Conservation (phyloP, 495 filamentous ascomycete genomes). For the Penicillium malachiteum region DNA sequence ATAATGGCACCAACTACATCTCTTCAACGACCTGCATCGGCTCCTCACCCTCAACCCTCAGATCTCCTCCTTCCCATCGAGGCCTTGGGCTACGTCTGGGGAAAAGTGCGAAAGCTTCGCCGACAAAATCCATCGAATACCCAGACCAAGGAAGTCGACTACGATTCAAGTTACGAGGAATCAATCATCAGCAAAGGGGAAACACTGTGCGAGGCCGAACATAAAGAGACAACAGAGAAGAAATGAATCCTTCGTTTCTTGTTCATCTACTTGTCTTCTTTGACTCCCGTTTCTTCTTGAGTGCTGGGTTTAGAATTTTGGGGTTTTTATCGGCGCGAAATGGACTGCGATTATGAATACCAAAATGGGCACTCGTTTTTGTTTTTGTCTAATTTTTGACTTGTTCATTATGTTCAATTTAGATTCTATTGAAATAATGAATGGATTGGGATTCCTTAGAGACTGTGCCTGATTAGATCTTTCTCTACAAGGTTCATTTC, state of each 20-base stretch:
- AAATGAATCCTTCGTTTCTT: neutral
- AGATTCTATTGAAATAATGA: too few species aligned
- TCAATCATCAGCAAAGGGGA: neutral
- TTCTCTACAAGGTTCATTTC: too few species aligned
- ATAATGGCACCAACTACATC: neutral
- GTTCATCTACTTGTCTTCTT: neutral
- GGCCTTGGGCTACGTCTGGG: neutral
- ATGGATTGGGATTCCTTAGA: too few species aligned
- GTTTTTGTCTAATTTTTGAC: too few species aligned
- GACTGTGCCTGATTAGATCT: too few species aligned
- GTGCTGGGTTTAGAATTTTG: too few species aligned
- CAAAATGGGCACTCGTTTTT: too few species aligned
- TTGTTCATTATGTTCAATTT: too few species aligned
- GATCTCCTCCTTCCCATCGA: neutral
- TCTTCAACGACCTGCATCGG: neutral
- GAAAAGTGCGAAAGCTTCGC: neutral
- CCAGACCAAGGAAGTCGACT: neutral
- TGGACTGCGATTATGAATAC: too few species aligned
- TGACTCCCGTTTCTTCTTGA: too few species aligned
- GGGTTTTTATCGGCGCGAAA: too few species aligned
- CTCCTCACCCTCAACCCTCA: neutral
- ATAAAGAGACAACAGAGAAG: neutral
- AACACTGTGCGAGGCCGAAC: neutral
- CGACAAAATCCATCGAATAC: neutral
- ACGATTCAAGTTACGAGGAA: neutral